Conservation (phyloP, 805 yeast genomes). For the Millerozyma miso region DNA sequence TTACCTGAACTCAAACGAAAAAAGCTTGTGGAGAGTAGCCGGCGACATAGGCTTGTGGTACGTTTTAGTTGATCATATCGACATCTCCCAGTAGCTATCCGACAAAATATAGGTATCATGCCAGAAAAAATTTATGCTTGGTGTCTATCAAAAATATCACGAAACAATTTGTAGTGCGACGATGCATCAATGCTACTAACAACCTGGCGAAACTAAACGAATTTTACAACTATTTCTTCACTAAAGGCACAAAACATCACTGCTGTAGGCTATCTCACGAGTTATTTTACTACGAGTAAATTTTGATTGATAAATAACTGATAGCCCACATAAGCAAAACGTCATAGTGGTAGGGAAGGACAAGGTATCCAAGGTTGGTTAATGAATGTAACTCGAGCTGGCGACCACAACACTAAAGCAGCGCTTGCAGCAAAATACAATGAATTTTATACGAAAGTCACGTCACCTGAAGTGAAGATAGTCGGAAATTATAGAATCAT, state of each 20-base stretch:
- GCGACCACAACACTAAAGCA: conserved; percentile 42
- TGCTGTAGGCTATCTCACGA: neutral
- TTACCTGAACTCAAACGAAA: too few species aligned
- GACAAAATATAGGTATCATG: neutral
- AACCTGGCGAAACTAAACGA: too few species aligned
- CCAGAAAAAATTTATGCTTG: neutral
- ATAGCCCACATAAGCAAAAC: neutral
- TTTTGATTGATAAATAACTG: too few species aligned
- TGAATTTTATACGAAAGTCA: conserved; percentile 44
- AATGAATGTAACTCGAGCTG: conserved; percentile 16
- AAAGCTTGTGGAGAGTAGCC: too few species aligned
- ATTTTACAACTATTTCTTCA: too few species aligned
- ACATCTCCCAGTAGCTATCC: neutral
- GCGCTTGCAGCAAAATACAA: conserved; percentile 63
- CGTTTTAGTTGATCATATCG: neutral
- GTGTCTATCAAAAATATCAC: neutral
- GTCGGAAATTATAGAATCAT: conserved; percentile 79
- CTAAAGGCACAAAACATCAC: too few species aligned
- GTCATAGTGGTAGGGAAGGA: neutral
- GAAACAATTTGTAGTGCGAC: neutral
- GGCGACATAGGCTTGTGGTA: too few species aligned
- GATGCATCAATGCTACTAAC: neutral
- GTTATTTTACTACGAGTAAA: too few species aligned
- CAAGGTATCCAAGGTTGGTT: neutral
- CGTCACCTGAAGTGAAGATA: conserved; percentile 48